phyloP scores from a whole-genome alignment of 2,329 filamentous ascomycete species.

The Penicillium brevicompactum region DNA sequence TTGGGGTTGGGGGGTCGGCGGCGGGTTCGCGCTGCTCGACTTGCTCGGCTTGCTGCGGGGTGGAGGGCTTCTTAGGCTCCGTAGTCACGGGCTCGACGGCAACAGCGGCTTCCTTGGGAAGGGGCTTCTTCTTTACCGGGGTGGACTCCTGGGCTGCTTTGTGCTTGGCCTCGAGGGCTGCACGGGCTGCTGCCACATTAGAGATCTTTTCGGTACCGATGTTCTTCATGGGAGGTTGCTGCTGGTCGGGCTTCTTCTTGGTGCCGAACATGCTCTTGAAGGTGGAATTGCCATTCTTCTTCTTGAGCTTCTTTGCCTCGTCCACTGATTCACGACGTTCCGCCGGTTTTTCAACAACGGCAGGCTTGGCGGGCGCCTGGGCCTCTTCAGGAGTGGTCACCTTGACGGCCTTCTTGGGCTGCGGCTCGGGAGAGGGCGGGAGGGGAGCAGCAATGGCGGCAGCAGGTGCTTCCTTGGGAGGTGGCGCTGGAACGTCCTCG shows the following conservation, averaged over 20 bases:
- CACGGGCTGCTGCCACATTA: slow-evolving; percentile 46
- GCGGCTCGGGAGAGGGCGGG: slow-evolving; percentile 29
- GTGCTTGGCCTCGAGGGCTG: slow-evolving; percentile 43
- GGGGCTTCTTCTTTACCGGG: slow-evolving; percentile 39
- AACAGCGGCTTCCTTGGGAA: slow-evolving; percentile 19
- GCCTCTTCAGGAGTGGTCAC: slow-evolving; percentile 17
- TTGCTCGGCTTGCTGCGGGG: slow-evolving; percentile 11
- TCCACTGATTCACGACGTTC: slow-evolving; percentile 37
- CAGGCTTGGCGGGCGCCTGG: slow-evolving; percentile 21
- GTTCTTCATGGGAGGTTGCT: slow-evolving; percentile 36
- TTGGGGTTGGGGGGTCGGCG: background rate
- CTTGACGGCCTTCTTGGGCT: slow-evolving; percentile 23
- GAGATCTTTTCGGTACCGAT: slow-evolving; percentile 34
- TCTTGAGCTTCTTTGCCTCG: slow-evolving; percentile 47
- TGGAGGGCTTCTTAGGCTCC: slow-evolving; percentile 9
- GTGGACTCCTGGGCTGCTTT: slow-evolving; percentile 35
- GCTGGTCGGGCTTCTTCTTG: slow-evolving; percentile 41
- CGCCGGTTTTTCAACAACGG: slow-evolving; percentile 21
- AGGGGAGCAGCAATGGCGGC: slow-evolving; percentile 18
- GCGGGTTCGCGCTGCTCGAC: slow-evolving; percentile 19
- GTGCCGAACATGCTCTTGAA: slow-evolving; percentile 48
- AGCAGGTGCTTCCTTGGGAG: slow-evolving; percentile 33
- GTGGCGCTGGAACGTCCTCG: slow-evolving; percentile 33
- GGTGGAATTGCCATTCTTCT: slow-evolving; percentile 44
- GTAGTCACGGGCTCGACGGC: slow-evolving; percentile 4